These are phyloP conservation scores for Lentinula aciculospora DNA, from an alignment of 768 basidiomycete genomes.

Conservation along the genomic window DNA sequence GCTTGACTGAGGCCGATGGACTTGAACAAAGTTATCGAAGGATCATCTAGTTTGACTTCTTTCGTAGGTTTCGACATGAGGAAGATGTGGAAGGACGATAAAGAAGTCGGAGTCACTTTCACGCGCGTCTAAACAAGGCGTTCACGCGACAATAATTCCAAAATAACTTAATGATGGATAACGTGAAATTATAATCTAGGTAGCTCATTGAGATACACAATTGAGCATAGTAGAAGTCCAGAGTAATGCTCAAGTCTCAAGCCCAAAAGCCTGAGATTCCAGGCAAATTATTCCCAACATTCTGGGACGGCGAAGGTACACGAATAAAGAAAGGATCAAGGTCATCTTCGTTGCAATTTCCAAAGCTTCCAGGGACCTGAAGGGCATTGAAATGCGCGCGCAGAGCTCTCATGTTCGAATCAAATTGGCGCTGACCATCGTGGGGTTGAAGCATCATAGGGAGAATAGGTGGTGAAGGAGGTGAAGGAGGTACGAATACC, in stretches of 20 bases:
- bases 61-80: slow-evolving; percentile 12
- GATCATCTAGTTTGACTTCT: slow-evolving; percentile 19
- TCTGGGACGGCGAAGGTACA: neutral
- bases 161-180: too few relatives aligned
- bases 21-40: slow-evolving; percentile 53
- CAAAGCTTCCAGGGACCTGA: neutral
- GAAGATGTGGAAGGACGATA: neutral
- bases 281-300: neutral
- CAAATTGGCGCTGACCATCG: neutral
- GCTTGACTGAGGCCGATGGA: slow-evolving; percentile 70
- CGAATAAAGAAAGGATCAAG: neutral
- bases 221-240: neutral
- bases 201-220: neutral
- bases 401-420: neutral
- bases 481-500: neutral
- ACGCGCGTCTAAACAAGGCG: neutral
- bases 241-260: neutral
- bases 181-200: neutral
- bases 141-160: neutral
- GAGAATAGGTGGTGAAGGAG: neutral
- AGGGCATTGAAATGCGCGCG: neutral
- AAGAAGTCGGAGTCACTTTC: neutral
- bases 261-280: neutral
- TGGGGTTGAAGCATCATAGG: neutral
- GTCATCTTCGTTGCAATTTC: neutral